Base-by-base conservation (phyloP, 202 grass and related monocot species). In the Setaria viridis region DNA sequence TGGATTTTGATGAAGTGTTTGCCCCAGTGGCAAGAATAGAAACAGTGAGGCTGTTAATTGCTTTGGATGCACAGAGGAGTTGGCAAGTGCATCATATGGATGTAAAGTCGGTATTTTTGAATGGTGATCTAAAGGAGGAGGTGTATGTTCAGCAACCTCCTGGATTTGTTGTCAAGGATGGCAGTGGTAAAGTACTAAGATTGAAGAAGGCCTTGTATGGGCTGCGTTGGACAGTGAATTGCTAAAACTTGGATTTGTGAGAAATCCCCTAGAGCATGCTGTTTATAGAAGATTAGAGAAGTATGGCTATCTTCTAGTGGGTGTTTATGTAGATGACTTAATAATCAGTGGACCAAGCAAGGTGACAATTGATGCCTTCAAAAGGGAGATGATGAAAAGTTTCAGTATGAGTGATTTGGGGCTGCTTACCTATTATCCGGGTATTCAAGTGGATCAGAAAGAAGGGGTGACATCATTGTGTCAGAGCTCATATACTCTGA, bases 241-340 rank as follows among this genome's bases (percentile, higher is more conserved):
- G 0, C 0, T 25, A 0, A 9, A 34, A 0, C 54, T 76, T 6
- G 74, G 74, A 0, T 76, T 76, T n/a, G 15, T 1, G 0, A 11
- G 10, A 2, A 58, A 55, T 0, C 11, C 34, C 0, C 6, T 42
- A 0, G 74, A 76, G 0, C 74, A 76, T 43, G 74, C 74, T 0
- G 17, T 76, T 0, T 76, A 59, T 4, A 7, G 11, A 12, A 6
- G 54, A 0, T 6, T 0, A 0, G 4, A 76, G 0, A n/a, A 0
- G 0, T 0, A 25, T 59, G 53, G 7, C 0, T 25, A 0, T 3
- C 20, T 76, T 1, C 0, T 76, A 0, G 74, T 76, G 0, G 55
- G 74, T 0, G 55, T 77, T 0, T 77, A 77, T 43, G 55, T 77
- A 0, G 55, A 77, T 16, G 74, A 77, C 3, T 2, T 77, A 0